Base-by-base conservation (phyloP, 352 stramenopile species). In the Globisporangium okanoganense region DNA sequence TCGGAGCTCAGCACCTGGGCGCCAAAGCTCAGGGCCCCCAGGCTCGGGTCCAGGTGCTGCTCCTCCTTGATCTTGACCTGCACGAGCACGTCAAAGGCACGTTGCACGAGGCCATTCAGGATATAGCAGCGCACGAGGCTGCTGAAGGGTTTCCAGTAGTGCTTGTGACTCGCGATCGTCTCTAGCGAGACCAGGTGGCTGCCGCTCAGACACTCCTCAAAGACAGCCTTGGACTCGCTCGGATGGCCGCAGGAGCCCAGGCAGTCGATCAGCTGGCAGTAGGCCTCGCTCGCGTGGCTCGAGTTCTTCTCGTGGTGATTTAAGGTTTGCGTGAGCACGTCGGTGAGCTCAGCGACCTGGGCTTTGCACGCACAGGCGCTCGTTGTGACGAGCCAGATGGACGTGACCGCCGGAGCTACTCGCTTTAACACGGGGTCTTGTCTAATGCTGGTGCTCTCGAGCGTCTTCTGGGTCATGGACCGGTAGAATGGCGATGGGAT, bases 141-240 rank as follows among this genome's bases (percentile, higher is more conserved):
- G 22, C 73, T 83, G 54, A 81, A 81, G 0, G 67, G 60, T 12
- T 70, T 71, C 76, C 76, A 85, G 33, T 73, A 73, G 47, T 71
- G 44, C 20, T 57, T 45, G 8, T 70, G 49, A 22, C 40, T 58
- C 13, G 66, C 69, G 31, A 79, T 77, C 0, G 53, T 40, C n/a
- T 60, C 69, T 1, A 85, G 62, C 6, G 67, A 71, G 6, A 71
- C 16, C 10, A 79, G 36, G 24, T 61, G 43, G 35, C 64, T 69
- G 13, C 59, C 65, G 12, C 69, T 67, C 9, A 85, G 48, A 22
- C 69, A 85, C 35, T 80, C 75, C 51, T 80, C 69, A 27, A 82
- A 83, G n/a, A 82, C 71, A 10, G 67, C 65, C 50, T 82, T 79
- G 25, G 73, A 67, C 41, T 85, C 76, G 27, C 70, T 70, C 5